Evolutionary conservation across 345 rosid species (phyloP).

Genomic region (Cardamine chenopodiifolia): DNA sequence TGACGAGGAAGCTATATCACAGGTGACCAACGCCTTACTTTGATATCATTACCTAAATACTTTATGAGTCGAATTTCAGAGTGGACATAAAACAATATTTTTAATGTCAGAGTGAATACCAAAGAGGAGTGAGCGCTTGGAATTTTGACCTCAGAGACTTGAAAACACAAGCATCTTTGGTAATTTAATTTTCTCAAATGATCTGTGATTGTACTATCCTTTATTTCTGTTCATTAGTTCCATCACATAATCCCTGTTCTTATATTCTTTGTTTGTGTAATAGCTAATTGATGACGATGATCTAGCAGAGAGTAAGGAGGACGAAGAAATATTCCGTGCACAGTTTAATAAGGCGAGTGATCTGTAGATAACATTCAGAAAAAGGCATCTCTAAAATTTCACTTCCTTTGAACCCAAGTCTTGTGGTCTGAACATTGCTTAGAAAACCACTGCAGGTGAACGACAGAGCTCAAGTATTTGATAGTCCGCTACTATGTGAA

Average conservation of each 20-base stretch:
- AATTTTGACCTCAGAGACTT: constrained; percentile 92
- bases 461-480: constrained; percentile 36
- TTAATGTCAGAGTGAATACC: constrained; percentile 82
- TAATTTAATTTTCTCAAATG: constrained; percentile 43
- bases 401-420: constrained; percentile 33
- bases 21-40: constrained; percentile 53
- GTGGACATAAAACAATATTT: constrained; percentile 14
- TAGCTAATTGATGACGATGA: constrained; percentile 85
- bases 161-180: constrained; percentile 93
- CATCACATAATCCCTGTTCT: constrained; percentile 10
- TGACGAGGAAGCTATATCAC: constrained; percentile 92
- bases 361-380: constrained; percentile 1
- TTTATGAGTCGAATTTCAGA: background rate
- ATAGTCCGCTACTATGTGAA: constrained; percentile 44
- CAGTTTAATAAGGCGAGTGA: constrained; percentile 37
- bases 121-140: constrained; percentile 99
- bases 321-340: constrained; percentile 47
- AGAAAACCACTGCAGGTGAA: constrained; percentile 44
- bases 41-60: constrained; percentile 10
- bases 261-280: constrained; percentile 30
- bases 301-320: constrained; percentile 58
- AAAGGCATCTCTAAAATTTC: background rate
- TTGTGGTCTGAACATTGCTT: constrained; percentile 42
- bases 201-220: constrained; percentile 13
- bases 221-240: constrained; percentile 18